Base-by-base conservation (phyloP, 495 filamentous ascomycete species). In the Hyaloscypha bicolor region DNA sequence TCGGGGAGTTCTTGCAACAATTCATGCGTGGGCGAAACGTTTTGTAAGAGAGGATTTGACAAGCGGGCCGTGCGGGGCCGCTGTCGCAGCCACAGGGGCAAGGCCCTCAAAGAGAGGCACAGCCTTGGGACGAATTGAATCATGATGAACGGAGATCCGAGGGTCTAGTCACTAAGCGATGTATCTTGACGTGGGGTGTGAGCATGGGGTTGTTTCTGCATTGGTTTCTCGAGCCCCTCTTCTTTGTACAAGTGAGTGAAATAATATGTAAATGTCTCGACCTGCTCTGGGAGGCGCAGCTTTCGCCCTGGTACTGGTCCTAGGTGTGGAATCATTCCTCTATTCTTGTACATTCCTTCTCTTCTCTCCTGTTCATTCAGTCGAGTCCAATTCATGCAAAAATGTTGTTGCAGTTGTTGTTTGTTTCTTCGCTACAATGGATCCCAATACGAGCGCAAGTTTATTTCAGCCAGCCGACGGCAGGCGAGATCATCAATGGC, bases 1-100 rank as follows among this genome's bases (percentile, higher is more conserved):
- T 63, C 60, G 60, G 60, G 48, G 21, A 51, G 30, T 63, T 63
- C 60, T 63, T 63, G 60, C 19, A 63, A 63, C 60, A 21, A 63
- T 30, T 52, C 21, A 63, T 63, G 60, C 48, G 60, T 53, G 19
- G 37, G 35, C 42, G 37, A 61, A 42, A 61, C 58, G 42, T 48
- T 48, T 48, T 48, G 16, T 48, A 51, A 53, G 42, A n/a, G 31
- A n/a, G 31, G n/a, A n/a, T 35, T 53, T n/a, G 9, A 29, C 39
- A 35, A 9, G n/a, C n/a, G 22, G 60, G 29, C 60, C 39, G 60
- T 63, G 60, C 60, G 60, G 5, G 39, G 4, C 21, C 29, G 42
- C 30, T 48, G 42, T 48, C 42, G 42, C 42, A 48, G 42, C 42
- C 42, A 48, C 42, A 25, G 25, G 25, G 25, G 25, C 25, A 25